A percentile compares a stretch with the other conserved stretches of the same genome.
phyloP scores from a whole-genome alignment of 1,284 basidiomycete species.

The Waitea zeae region DNA sequence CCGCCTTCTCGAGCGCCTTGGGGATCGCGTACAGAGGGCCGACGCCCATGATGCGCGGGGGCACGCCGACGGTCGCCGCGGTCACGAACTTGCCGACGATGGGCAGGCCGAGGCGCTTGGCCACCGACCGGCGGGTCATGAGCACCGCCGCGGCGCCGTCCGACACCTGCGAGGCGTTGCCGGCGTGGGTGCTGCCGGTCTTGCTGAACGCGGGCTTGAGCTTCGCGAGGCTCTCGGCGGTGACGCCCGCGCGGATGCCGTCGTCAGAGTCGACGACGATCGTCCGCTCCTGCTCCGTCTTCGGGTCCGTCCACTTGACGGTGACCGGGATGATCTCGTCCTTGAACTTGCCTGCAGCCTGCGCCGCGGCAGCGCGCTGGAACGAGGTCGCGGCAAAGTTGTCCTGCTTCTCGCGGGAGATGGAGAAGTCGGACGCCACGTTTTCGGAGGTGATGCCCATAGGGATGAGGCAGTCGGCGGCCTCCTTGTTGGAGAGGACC shows the following conservation, averaged over 20 bases:
- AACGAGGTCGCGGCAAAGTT: slow-evolving; percentile 76
- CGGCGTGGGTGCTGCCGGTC: slow-evolving; percentile 85
- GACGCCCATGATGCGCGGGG: slow-evolving; percentile 81
- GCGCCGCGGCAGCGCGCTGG: slow-evolving; percentile 75
- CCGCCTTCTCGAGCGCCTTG: slow-evolving; percentile 54
- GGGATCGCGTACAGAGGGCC: slow-evolving; percentile 89
- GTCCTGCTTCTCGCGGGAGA: slow-evolving; percentile 69
- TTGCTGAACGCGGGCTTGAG: slow-evolving; percentile 89
- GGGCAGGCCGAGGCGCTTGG: slow-evolving; percentile 79
- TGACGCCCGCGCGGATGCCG: slow-evolving; percentile 86
- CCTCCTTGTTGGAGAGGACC: slow-evolving; percentile 63
- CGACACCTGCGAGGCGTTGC: slow-evolving; percentile 90
- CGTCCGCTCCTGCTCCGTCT: slow-evolving; percentile 68
- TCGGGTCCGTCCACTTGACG: slow-evolving; percentile 64
- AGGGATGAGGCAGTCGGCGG: slow-evolving; percentile 86
- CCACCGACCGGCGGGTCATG: slow-evolving; percentile 72
- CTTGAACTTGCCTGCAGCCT: slow-evolving; percentile 84
- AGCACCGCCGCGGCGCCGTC: slow-evolving; percentile 95
- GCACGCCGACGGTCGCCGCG: slow-evolving; percentile 68
- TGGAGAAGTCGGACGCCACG: slow-evolving; percentile 65
- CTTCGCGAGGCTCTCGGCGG: slow-evolving; percentile 72
- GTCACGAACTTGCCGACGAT: slow-evolving; percentile 87
- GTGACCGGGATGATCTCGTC: slow-evolving; percentile 83
- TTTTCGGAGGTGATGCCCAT: slow-evolving; percentile 99
- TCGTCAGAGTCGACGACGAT: slow-evolving; percentile 81